Conservation (phyloP, 768 basidiomycete species). For the Ramaria sp. region DNA sequence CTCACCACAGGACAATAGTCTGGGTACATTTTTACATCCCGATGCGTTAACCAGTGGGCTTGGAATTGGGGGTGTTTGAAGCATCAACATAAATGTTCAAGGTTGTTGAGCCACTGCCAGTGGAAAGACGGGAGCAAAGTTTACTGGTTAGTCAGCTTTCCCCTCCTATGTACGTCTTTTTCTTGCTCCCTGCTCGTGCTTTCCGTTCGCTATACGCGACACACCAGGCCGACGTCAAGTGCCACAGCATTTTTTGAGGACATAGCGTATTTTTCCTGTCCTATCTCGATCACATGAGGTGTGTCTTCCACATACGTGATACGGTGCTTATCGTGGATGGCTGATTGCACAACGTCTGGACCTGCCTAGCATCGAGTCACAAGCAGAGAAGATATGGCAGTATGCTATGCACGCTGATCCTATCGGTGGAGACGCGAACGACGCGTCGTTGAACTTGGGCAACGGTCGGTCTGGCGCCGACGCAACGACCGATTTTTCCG, state of each 20-base stretch:
- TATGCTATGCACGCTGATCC: background rate
- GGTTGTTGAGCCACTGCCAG: too few species aligned
- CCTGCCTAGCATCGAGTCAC: background rate
- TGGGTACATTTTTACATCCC: too few species aligned
- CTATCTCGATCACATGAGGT: background rate
- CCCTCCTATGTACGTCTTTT: background rate
- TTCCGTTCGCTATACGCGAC: background rate
- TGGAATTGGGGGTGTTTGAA: too few species aligned
- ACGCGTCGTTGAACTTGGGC: constrained; percentile 2
- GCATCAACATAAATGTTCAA: too few species aligned
- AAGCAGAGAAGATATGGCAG: background rate
- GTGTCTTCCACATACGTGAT: background rate
- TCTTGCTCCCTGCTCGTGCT: background rate
- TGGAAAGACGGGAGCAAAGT: background rate
- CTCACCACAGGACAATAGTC: too few species aligned
- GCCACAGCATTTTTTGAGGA: background rate
- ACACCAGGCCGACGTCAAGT: background rate
- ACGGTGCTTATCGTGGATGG: background rate
- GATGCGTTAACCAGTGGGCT: too few species aligned
- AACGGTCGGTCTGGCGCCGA: background rate
- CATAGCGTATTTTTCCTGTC: background rate
- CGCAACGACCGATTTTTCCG: background rate
- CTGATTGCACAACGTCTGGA: background rate
- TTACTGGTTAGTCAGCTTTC: background rate
- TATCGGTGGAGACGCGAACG: constrained; percentile 5